Evolutionary conservation across 2,329 filamentous ascomycete species (phyloP).

Genomic region (Leptographium flavum): DNA sequence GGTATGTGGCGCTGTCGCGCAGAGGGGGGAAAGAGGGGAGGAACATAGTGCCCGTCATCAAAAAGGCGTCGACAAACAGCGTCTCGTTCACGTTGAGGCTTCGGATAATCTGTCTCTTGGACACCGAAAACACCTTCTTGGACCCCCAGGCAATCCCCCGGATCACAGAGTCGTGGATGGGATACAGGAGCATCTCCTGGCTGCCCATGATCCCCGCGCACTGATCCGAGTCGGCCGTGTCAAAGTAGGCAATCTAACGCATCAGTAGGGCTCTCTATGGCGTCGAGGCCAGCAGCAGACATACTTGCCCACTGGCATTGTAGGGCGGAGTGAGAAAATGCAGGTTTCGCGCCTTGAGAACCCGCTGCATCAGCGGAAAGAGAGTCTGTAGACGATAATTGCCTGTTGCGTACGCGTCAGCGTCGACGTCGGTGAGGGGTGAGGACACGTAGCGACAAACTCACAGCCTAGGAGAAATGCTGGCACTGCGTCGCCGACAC

Average conservation of each 20-base stretch:
- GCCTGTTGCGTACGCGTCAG: constrained; percentile 32
- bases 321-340: constrained; percentile 77
- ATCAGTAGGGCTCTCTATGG: background rate
- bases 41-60: constrained; percentile 73
- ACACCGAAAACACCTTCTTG: constrained; percentile 45
- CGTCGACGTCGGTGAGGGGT: constrained; percentile 14
- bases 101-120: constrained; percentile 56
- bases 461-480: constrained; percentile 60
- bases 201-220: constrained; percentile 70
- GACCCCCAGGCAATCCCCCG: constrained; percentile 52
- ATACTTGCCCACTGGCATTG: constrained; percentile 74
- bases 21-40: constrained; percentile 68
- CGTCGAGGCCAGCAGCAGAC: background rate
- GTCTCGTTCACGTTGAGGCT: constrained; percentile 51
- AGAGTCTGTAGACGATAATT: constrained; percentile 59
- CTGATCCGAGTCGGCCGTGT: constrained; percentile 50
- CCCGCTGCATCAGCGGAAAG: constrained; percentile 60
- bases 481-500: constrained; percentile 66
- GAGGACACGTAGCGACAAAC: constrained; percentile 5
- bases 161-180: constrained; percentile 64
- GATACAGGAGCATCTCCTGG: constrained; percentile 74
- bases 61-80: constrained; percentile 68
- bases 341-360: constrained; percentile 53
- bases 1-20: constrained; percentile 40
- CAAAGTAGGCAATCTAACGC: constrained; percentile 60